A percentile compares a stretch with the other conserved stretches of the same genome.
These are phyloP conservation scores for Candida coquimbonensis DNA, from an alignment of 805 yeast genomes.

Conservation along the genomic window DNA sequence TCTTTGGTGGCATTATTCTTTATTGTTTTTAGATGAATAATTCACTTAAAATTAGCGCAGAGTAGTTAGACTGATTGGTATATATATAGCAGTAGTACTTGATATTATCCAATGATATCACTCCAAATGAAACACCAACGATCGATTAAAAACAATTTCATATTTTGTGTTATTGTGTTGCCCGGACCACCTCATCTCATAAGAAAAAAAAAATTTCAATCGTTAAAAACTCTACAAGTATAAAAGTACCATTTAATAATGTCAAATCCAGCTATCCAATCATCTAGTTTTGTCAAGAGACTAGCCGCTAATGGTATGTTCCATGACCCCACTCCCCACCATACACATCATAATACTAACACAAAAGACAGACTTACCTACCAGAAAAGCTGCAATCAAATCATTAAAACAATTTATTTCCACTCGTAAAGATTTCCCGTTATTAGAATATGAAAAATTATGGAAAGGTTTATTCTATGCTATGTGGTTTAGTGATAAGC, in stretches of 20 bases:
- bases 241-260: neutral
- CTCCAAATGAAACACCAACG: too few species aligned
- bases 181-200: too few species aligned
- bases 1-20: neutral
- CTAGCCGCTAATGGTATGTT: slow-evolving; percentile 67
- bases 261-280: slow-evolving; percentile 18
- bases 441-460: slow-evolving; percentile 56
- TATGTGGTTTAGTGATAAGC: slow-evolving; percentile 96
- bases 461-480: slow-evolving; percentile 96
- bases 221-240: too few species aligned
- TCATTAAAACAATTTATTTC: slow-evolving; percentile 54
- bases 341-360: neutral
- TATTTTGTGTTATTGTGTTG: too few species aligned
- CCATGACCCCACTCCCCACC: neutral
- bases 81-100: too few species aligned
- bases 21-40: too few species aligned
- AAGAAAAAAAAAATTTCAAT: too few species aligned
- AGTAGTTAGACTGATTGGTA: too few species aligned
- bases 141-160: too few species aligned
- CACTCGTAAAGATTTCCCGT: slow-evolving; percentile 27
- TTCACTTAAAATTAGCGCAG: too few species aligned
- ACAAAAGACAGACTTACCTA: slow-evolving; percentile 40
- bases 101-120: too few species aligned
- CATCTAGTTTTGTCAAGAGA: slow-evolving; percentile 60
- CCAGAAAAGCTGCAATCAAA: slow-evolving; percentile 67